Conservation (phyloP, 352 stramenopile species). For the Phytophthora hibernalis region DNA sequence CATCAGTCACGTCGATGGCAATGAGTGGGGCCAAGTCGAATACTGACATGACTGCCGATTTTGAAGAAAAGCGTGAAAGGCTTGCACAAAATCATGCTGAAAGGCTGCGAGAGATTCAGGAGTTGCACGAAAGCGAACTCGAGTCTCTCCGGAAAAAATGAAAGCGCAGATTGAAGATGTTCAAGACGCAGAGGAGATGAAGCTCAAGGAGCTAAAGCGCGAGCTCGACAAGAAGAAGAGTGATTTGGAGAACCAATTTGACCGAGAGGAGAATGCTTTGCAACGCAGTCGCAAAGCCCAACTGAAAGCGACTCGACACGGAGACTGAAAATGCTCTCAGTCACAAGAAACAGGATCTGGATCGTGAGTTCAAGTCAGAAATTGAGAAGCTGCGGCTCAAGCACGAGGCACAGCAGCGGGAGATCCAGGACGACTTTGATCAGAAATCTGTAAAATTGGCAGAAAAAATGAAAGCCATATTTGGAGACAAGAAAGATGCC, state of each 20-base stretch:
- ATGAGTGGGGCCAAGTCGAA: slow-evolving; percentile 49
- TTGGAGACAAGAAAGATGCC: slow-evolving; percentile 39
- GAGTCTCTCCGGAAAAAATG: slow-evolving; percentile 48
- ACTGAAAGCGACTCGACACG: slow-evolving; percentile 61
- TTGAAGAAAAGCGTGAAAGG: slow-evolving; percentile 62
- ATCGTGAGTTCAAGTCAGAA: slow-evolving; percentile 57
- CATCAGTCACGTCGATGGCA: slow-evolving; percentile 18
- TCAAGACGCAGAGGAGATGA: slow-evolving; percentile 61
- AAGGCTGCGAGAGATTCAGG: slow-evolving; percentile 46
- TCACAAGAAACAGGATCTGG: slow-evolving; percentile 67
- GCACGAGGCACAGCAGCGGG: slow-evolving; percentile 50
- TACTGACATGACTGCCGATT: slow-evolving; percentile 41
- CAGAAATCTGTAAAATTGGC: slow-evolving; percentile 43
- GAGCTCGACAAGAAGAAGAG: slow-evolving; percentile 78
- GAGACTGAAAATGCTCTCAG: slow-evolving; percentile 53
- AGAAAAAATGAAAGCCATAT: slow-evolving; percentile 36
- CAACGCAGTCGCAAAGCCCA: slow-evolving; percentile 69
- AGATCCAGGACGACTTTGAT: slow-evolving; percentile 53
- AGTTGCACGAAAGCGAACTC: slow-evolving; percentile 46
- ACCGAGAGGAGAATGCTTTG: slow-evolving; percentile 61
- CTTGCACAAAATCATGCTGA: slow-evolving; percentile 52
- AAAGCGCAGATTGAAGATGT: slow-evolving; percentile 59
- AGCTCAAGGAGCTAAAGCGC: slow-evolving; percentile 63
- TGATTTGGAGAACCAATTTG: slow-evolving; percentile 76
- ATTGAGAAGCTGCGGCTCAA: slow-evolving; percentile 47